Base-by-base conservation (phyloP, 164 flowering plant species). In the Dillenia suffruticosa region DNA sequence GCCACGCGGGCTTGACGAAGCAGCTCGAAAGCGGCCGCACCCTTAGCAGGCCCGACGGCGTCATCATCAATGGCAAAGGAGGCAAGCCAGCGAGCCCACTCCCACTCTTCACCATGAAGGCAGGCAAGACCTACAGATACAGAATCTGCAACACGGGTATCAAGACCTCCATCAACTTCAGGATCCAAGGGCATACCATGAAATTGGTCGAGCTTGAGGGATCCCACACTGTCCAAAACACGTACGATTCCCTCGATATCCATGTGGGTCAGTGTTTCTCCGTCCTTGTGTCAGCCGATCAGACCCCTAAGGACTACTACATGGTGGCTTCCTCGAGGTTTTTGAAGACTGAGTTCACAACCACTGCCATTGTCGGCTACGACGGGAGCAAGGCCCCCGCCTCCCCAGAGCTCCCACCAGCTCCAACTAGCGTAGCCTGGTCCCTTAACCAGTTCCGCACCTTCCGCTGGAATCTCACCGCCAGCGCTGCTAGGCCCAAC, bases 401-500 rank as follows among this genome's bases (percentile, higher is more conserved):
- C 16, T 69, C 83, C 0, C 66, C 77, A 2, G 73, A 56, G 43
- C 68, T 80, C 13, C 85, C 68, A 44, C 46, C 61, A 19, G 44
- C 63, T 2, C 73, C 73, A 26, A 56, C 83, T 3, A 85, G 87
- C 9, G 74, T 81, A 74, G 83, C 79, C 10, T 82, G 87, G 89
- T 84, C 89, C 9, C 74, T 86, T 63, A 86, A 79, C 68, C 88
- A 82, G 57, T 82, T 82, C 79, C 76, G 85, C 1, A 67, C 88
- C 5, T 81, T 78, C 72, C 67, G 87, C 0, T 84, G 89, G 89
- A 84, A 86, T 72, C 72, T 86, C 44, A 80, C 87, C 0, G 84
- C 89, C 24, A 81, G 81, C 14, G 89, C 89, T 40, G 89, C 89
- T 54, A 74, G 89, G 24, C 89, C 89, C 47, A 84, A 86, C 67